These are phyloP conservation scores for Hypoxylon sp. DNA, from an alignment of 2,329 filamentous ascomycete genomes.

Conservation along the genomic window DNA sequence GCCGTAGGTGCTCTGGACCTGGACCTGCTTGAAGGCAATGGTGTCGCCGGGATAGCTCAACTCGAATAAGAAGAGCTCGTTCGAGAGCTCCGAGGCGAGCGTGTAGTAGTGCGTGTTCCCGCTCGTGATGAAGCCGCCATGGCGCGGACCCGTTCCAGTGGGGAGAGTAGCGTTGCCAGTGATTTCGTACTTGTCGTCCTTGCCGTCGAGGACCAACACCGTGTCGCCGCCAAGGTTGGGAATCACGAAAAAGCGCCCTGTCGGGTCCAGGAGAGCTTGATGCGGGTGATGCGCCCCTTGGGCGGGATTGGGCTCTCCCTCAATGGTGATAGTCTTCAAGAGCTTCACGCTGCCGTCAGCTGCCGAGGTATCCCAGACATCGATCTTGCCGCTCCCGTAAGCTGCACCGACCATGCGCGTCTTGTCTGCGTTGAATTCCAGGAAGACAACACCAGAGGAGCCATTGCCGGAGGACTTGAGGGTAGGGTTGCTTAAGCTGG, in stretches of 20 bases:
- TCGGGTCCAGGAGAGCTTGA: slow-evolving; percentile 64
- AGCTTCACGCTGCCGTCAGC: slow-evolving; percentile 55
- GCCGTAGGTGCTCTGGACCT: slow-evolving; percentile 61
- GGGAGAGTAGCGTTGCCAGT: slow-evolving; percentile 55
- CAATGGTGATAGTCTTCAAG: slow-evolving; percentile 56
- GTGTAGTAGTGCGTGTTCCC: slow-evolving; percentile 61
- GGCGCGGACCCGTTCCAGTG: slow-evolving; percentile 64
- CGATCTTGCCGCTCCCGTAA: slow-evolving; percentile 60
- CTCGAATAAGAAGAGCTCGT: slow-evolving; percentile 60
- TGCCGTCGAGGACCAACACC: slow-evolving; percentile 63
- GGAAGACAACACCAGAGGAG: slow-evolving; percentile 62
- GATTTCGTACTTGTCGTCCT: slow-evolving; percentile 59
- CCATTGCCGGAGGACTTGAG: slow-evolving; percentile 54
- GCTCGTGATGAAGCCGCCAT: slow-evolving; percentile 63
- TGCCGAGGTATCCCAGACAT: slow-evolving; percentile 62
- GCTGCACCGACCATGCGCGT: slow-evolving; percentile 63
- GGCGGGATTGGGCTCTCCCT: slow-evolving; percentile 51
- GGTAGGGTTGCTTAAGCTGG: slow-evolving; percentile 51
- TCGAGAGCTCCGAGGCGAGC: slow-evolving; percentile 63
- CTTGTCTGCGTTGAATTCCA: slow-evolving; percentile 62
- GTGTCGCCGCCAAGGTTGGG: slow-evolving; percentile 66
- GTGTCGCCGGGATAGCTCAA: slow-evolving; percentile 57
- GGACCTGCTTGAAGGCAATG: slow-evolving; percentile 56
- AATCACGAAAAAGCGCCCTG: slow-evolving; percentile 64
- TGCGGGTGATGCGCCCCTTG: slow-evolving; percentile 60